Evolutionary conservation across 2,329 filamentous ascomycete species (phyloP), one percentile per base, ranked within the genome.

Genomic region (Leptographium lundbergii): DNA sequence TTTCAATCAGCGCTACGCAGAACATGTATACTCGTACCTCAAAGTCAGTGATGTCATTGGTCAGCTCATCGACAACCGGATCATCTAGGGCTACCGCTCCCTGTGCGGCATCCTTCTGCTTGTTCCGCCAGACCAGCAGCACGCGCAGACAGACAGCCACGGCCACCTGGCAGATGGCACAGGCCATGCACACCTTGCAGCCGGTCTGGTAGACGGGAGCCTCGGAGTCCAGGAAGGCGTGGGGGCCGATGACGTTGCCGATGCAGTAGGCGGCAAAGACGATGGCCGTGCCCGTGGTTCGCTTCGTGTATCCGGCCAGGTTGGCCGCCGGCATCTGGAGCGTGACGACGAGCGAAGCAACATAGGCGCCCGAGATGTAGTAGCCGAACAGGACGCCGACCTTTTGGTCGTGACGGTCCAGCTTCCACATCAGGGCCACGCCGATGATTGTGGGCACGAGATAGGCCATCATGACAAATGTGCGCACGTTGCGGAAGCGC

Each of bases 251-350:
- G 24, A 59, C 19, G 32, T 55, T 55, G 42, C 57, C 57, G 27
- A 32, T 39, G n/a, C 57, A 58, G 29, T 58, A 58, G 42, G 57
- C 57, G 3, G 48, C 19, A 50, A 59, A 59, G 29, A 59, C 57
- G 22, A 55, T 39, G 32, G 52, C 57, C n/a, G 57, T 55, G 52
- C 39, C 52, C 6, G 57, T 59, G 11, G 39, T 42, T 9, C 57
- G 57, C 52, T 59, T 59, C 3, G 57, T 59, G 53, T 59, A 59
- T 45, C 57, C 57, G 29, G 52, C 57, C 6, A 59, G 14, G 32
- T 59, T 59, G 52, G 52, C 24, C 2, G 57, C 52, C 14, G 57
- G 57, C 57, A 59, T 59, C 57, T 59, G 57, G 27, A 59, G 52
- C 2, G 52, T 14, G 29, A 59, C 42, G 22, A 59, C 52, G 22